Evolutionary conservation across 495 filamentous ascomycete species (phyloP), one percentile per base, ranked within the genome.

Genomic region (Geoglossum glabrum): DNA sequence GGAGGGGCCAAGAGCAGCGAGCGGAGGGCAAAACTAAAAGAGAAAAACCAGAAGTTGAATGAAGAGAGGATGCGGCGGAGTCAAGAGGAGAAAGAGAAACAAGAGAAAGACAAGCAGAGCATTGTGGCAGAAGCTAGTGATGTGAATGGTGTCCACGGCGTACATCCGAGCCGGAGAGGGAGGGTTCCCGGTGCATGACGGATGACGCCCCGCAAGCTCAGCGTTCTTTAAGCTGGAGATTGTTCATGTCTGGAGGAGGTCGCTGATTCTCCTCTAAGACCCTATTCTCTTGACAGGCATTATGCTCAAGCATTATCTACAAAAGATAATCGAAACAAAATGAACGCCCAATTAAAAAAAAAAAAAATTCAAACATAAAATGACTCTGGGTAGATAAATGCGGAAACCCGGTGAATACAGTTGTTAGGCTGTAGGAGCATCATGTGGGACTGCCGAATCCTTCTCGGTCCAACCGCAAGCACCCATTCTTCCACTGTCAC

Each of bases 31-130:
- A 94, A 90, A 73, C 82, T 98, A 65, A 71, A 77, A 62, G 74
- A 74, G 11, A 95, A 95, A 79, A 98, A 97, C 71, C 74, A 77
- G 63, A 90, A 89, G 72, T 75, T 97, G 27, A 77, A 85, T 60
- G 87, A 93, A 61, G 80, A 95, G 74, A 77, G 90, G 45, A 74
- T 76, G 51, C 68, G 74, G 46, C 70, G 71, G 45, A 68, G 69
- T 30, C 57, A 68, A 38, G 68, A 74, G 61, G 70, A 67, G 40
- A 55, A 56, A 64, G 65, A 59, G 63, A 69, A 63, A 63, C 67
- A 60, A 66, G 65, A 61, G 30, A 63, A 63, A 19, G 65, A 61
- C 31, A 63, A 63, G 19, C 67, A 69, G 46, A 65, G 65, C 45
- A 57, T 49, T 21, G 61, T 59, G 5, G 63, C 57, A 17, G 68